A percentile compares a stretch with the other conserved stretches of the same genome.
Evolutionary conservation across 2,329 filamentous ascomycete genomes (phyloP).

Genomic region (Aspergillus udagawae): DNA sequence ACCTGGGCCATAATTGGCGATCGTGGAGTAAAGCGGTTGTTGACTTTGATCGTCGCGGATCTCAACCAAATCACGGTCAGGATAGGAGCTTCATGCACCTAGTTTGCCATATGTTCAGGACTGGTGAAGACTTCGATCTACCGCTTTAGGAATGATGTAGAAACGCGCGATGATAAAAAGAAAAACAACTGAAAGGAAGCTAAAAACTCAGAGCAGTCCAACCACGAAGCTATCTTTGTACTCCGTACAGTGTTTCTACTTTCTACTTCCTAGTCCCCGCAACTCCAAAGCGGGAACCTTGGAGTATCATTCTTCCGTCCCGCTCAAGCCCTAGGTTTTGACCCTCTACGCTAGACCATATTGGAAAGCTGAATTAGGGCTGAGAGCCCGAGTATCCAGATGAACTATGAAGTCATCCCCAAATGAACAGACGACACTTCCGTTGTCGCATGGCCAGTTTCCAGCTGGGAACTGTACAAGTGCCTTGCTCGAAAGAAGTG

Average conservation of each 20-base stretch:
- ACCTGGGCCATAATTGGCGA: conserved; percentile 58
- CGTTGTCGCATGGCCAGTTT: neutral
- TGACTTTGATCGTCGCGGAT: conserved; percentile 1
- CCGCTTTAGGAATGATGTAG: neutral
- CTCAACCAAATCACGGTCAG: conserved; percentile 2
- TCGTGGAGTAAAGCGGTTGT: neutral
- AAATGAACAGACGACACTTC: neutral
- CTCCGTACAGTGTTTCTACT: conserved; percentile 1
- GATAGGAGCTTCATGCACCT: neutral
- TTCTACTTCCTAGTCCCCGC: conserved; percentile 12
- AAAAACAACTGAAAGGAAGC: neutral
- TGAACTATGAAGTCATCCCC: conserved; percentile 3
- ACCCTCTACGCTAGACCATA: conserved; percentile 19
- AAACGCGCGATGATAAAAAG: neutral
- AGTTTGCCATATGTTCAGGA: conserved; percentile 6
- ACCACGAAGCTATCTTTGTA: conserved; percentile 2
- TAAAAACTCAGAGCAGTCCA: neutral
- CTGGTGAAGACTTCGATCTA: neutral
- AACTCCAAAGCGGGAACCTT: conserved; percentile 18
- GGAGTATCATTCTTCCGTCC: conserved; percentile 17
- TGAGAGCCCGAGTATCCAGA: neutral
- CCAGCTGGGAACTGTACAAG: neutral
- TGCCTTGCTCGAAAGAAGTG: neutral
- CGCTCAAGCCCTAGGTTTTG: conserved; percentile 25
- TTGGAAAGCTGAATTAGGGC: conserved; percentile 20